Base-by-base conservation (phyloP, 2,329 filamentous ascomycete species). In the Metarhizium robertsii region DNA sequence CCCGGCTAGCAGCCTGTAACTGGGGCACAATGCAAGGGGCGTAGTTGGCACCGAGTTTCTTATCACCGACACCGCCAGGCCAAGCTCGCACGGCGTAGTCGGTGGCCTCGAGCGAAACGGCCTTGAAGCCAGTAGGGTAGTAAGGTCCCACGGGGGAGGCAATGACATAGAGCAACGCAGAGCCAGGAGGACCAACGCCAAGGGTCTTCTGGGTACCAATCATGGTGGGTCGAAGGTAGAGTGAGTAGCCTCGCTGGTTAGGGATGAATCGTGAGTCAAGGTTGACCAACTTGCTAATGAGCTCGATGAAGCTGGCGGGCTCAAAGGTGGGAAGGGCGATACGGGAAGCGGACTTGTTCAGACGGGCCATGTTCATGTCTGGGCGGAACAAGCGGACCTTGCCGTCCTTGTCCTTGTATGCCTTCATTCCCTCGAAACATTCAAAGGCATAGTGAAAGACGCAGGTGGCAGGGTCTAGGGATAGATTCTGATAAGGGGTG, bases 401-500 rank as follows among this genome's bases (percentile, higher is more conserved):
- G 64, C 90, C 90, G 47, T 83, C 69, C 65, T 80, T 83, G 75
- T 95, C 90, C 73, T 92, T 95, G 81, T 99, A 99, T 58, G 94
- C 94, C 79, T 99, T 99, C 91, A 97, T 96, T 64, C 94, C 94
- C 78, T 99, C 94, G 73, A 99, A 99, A 71, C 88, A 94, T 73
- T 95, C 90, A 69, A 97, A 97, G 51, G 90, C 94, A 74, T 99
- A 99, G 81, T 99, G 94, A 75, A 99, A 92, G 60, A 97, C 94
- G 75, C 92, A 97, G 38, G 90, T 94, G 47, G 94, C 90, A 30
- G 94, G 94, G 72, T 97, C 94, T 65, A 99, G 87, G 49, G 89
- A 92, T 64, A 99, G 88, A 75, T 96, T 96, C 74, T 96, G 91
- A 79, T 97, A 97, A 20, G 94, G 94, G 18, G 83, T 85, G 69